These are phyloP conservation scores for Ogataea trehalophila DNA, from an alignment of 805 yeast species.

Conservation along the genomic window DNA sequence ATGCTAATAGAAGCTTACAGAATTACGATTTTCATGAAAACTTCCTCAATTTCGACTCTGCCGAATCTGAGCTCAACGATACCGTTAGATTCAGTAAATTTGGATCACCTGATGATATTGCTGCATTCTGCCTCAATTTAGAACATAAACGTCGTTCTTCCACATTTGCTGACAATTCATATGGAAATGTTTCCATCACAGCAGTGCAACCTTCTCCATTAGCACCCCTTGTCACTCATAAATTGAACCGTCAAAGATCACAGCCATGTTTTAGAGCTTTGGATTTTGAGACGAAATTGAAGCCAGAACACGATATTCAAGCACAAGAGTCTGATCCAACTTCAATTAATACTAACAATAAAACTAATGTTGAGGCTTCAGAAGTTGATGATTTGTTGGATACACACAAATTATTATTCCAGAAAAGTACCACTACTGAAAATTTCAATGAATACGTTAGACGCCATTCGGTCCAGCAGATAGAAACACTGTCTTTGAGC, in stretches of 20 bases:
- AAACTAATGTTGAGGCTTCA: not conserved
- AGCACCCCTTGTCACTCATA: not conserved
- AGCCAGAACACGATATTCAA: not conserved
- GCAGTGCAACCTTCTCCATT: not conserved
- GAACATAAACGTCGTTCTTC: not conserved
- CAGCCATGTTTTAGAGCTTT: not conserved
- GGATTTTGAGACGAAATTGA: not conserved
- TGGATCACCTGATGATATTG: conserved; percentile 25
- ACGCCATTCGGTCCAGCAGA: conserved; percentile 10
- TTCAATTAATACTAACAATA: not conserved
- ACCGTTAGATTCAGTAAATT: conserved; percentile 25
- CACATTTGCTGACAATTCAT: not conserved
- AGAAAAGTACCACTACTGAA: conserved; percentile 1
- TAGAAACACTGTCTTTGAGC: not conserved
- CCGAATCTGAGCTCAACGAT: conserved; percentile 31
- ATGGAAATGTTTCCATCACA: not conserved
- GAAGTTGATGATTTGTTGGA: conserved; percentile 12
- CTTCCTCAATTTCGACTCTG: conserved; percentile 30
- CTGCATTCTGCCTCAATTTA: conserved; percentile 1
- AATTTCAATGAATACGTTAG: not conserved
- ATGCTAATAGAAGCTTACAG: conserved; percentile 27
- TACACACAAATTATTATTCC: conserved; percentile 18
- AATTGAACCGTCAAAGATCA: not conserved
- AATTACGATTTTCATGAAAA: conserved; percentile 47
- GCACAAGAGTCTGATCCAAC: not conserved